Evolutionary conservation across 768 basidiomycete genomes (phyloP).

Genomic region (Termitomyces sp.): DNA sequence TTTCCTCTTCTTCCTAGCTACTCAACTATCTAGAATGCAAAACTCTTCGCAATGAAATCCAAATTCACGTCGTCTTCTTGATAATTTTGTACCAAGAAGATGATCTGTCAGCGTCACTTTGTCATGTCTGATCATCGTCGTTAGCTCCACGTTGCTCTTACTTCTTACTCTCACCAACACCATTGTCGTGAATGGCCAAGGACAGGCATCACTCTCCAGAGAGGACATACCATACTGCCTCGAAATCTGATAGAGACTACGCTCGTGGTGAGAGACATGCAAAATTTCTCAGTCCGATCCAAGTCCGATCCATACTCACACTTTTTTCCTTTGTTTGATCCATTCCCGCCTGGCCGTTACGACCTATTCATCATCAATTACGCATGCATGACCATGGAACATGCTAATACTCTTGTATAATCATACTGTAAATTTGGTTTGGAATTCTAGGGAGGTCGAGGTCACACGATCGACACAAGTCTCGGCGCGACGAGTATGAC

Average conservation of each 20-base stretch:
- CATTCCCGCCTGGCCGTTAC: not conserved
- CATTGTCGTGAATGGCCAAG: conserved; percentile 7
- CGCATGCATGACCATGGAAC: not conserved
- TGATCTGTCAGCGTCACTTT: not conserved
- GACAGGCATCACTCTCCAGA: conserved; percentile 7
- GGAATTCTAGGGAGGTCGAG: conserved; percentile 1
- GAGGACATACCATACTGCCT: not conserved
- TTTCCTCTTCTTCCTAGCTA: not conserved
- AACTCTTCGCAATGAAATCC: not conserved
- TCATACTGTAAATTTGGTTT: not conserved
- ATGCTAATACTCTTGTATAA: not conserved
- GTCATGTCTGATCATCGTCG: not conserved
- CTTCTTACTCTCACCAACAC: not conserved
- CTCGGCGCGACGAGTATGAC: not conserved
- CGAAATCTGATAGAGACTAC: not conserved
- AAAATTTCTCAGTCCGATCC: not conserved
- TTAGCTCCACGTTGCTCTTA: not conserved
- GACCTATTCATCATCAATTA: not conserved
- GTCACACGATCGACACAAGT: conserved; percentile 1
- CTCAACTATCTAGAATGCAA: not conserved
- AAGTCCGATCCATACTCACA: conserved; percentile 7
- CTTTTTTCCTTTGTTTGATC: not conserved
- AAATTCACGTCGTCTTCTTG: not conserved
- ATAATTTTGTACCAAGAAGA: not conserved
- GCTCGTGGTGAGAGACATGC: conserved; percentile 13